Base-by-base conservation (phyloP, 192 early-diverging fungal genomes). In the Cladochytrium replicatum region DNA sequence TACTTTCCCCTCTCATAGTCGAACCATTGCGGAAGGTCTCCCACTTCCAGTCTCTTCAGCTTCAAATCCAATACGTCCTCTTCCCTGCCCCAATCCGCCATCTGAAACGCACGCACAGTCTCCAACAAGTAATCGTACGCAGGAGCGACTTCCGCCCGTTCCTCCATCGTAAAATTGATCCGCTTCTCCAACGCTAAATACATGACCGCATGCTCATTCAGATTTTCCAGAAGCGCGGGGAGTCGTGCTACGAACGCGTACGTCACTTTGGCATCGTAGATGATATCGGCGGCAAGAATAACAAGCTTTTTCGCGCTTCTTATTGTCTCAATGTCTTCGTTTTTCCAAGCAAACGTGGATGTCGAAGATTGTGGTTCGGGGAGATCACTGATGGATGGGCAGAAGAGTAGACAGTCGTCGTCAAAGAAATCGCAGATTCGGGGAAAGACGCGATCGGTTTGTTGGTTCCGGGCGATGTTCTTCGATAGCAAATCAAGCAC, bases 31-130 rank as follows among this genome's bases (percentile, higher is more conserved):
- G 62, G 56, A 15, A 58, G 31, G 2, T 15, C 31, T 6, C 7
- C 27, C 23, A 52, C n/a, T 27, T 58, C 55, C 1, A 60, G 41
- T 23, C 24, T 24, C 17, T 27, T 29, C 50, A 23, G 23, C n/a
- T n/a, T 1, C 21, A 9, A 15, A 50, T 59, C 30, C 11, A 43
- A 5, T 3, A 17, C 25, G 17, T 19, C 45, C 13, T 48, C n/a
- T 19, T 55, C 52, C 24, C n/a, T n/a, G n/a, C 13, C 31, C 22
- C 47, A 27, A 61, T 59, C 50, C n/a, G 50, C 55, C 26, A 62
- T 67, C 32, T n/a, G n/a, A n/a, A 50, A 42, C 22, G 65, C 60
- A 21, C 63, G 52, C 29, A 63, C 30, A 9, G 65, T 62, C 17
- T 19, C 26, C 7, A 64, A 11, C 31, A 62, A 54, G 38, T 48